A percentile compares a stretch with the other conserved stretches of the same genome.
These are phyloP conservation scores for Blastobotrys apis DNA, from an alignment of 1,139 yeast species.

Conservation along the genomic window DNA sequence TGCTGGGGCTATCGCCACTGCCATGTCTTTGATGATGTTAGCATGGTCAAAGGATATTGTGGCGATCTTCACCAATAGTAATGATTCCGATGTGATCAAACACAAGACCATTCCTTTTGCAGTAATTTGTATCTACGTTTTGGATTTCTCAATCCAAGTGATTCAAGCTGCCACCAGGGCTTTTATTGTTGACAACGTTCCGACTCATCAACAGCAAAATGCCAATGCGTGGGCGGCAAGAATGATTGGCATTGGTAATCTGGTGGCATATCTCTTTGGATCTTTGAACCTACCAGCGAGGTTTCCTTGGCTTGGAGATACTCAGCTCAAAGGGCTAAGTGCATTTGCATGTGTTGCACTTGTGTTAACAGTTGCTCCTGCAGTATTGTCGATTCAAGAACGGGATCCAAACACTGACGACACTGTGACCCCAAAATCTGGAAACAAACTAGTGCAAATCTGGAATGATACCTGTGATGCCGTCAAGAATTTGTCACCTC, in stretches of 20 bases:
- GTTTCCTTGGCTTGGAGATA: slow-evolving; percentile 41
- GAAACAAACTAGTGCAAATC: slow-evolving; percentile 20
- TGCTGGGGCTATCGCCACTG: slow-evolving; percentile 46
- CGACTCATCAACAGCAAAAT: slow-evolving; percentile 48
- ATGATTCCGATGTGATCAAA: slow-evolving; percentile 32
- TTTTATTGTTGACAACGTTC: slow-evolving; percentile 53
- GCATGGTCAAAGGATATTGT: slow-evolving; percentile 46
- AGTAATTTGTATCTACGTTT: slow-evolving; percentile 46
- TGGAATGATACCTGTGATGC: slow-evolving; percentile 38
- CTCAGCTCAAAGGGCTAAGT: slow-evolving; percentile 50
- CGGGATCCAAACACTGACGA: slow-evolving; percentile 44
- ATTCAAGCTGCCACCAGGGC: slow-evolving; percentile 58
- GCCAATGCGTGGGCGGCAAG: slow-evolving; percentile 75
- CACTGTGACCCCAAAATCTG: slow-evolving; percentile 21
- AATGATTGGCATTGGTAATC: slow-evolving; percentile 56
- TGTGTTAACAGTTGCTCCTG: slow-evolving; percentile 38
- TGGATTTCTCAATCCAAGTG: slow-evolving; percentile 53
- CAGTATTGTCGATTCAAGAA: slow-evolving; percentile 43
- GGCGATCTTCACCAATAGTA: slow-evolving; percentile 21
- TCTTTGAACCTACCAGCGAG: slow-evolving; percentile 36
- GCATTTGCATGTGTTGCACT: slow-evolving; percentile 44
- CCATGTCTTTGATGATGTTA: slow-evolving; percentile 41
- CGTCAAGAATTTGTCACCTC: slow-evolving; percentile 33
- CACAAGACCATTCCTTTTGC: slow-evolving; percentile 46
- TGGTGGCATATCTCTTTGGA: slow-evolving; percentile 52